phyloP scores from a whole-genome alignment of 768 basidiomycete species.

The Leucocoprinus leucothites region DNA sequence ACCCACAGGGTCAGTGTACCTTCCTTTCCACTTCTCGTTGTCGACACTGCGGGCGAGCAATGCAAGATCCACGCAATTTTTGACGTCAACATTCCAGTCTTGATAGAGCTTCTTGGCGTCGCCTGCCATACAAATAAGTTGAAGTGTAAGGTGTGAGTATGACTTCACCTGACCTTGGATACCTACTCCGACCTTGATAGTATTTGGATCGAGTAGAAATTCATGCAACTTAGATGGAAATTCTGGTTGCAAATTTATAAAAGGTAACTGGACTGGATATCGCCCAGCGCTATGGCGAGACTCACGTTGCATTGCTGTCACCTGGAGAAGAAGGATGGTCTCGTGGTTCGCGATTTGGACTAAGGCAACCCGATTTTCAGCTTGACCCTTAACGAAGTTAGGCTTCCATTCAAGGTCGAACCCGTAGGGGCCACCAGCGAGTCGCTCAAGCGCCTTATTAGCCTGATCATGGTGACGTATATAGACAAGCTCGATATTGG shows the following conservation, averaged over 20 bases:
- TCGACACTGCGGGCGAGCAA: constrained; percentile 70
- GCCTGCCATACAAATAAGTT: constrained; percentile 32
- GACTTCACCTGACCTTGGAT: constrained; percentile 53
- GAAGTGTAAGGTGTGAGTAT: constrained; percentile 12
- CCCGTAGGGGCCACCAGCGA: constrained; percentile 42
- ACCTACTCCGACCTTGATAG: constrained; percentile 68
- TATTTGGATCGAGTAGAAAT: constrained; percentile 50
- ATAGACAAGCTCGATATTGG: constrained; percentile 30
- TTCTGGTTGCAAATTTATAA: constrained; percentile 28
- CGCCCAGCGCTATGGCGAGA: not conserved
- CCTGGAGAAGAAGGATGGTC: constrained; percentile 60
- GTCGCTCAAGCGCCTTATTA: constrained; percentile 23
- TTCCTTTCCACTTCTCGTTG: constrained; percentile 70
- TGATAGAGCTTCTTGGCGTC: constrained; percentile 65
- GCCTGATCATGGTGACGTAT: constrained; percentile 31
- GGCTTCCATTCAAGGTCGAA: constrained; percentile 86
- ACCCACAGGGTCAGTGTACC: constrained; percentile 56
- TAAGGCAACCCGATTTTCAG: constrained; percentile 68
- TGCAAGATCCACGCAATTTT: constrained; percentile 66
- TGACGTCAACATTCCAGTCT: constrained; percentile 40
- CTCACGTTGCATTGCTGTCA: constrained; percentile 55
- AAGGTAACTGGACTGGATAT: constrained; percentile 11
- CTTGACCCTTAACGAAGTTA: constrained; percentile 44
- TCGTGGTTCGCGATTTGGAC: constrained; percentile 64
- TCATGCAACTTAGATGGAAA: constrained; percentile 50